These are phyloP conservation scores for Hansenula lynferdii DNA, from an alignment of 1,139 yeast species.

Conservation along the genomic window DNA sequence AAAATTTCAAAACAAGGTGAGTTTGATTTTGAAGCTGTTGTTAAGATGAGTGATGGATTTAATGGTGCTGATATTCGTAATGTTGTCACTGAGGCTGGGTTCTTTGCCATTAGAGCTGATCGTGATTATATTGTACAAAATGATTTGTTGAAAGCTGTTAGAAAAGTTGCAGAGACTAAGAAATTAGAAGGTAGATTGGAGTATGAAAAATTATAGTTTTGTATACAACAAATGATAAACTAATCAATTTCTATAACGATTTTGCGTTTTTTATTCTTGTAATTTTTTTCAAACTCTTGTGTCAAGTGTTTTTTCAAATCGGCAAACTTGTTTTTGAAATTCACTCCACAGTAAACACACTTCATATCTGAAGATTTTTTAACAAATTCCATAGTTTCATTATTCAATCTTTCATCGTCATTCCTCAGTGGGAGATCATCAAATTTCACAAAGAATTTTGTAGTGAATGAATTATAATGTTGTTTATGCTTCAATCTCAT, in stretches of 20 bases:
- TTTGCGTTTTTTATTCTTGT: neutral
- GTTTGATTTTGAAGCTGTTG: constrained; percentile 95
- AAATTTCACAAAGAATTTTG: constrained; percentile 58
- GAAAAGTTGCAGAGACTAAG: constrained; percentile 96
- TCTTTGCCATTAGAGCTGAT: constrained; percentile 96
- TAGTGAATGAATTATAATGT: constrained; percentile 70
- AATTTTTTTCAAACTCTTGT: constrained; percentile 9
- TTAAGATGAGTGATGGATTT: constrained; percentile 97
- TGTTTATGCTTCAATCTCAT: constrained; percentile 49
- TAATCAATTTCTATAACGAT: constrained; percentile 1
- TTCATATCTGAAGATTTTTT: constrained; percentile 36
- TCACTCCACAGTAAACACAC: constrained; percentile 45
- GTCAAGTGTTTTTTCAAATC: constrained; percentile 15
- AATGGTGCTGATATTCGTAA: constrained; percentile 99
- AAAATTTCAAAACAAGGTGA: constrained; percentile 91
- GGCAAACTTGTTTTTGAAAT: constrained; percentile 37
- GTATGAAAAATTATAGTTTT: constrained; percentile 76
- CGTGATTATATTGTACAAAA: constrained; percentile 91
- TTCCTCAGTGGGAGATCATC: constrained; percentile 32
- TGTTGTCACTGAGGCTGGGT: constrained; percentile 98
- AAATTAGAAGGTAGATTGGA: constrained; percentile 95
- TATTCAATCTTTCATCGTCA: constrained; percentile 15
- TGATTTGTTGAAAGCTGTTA: constrained; percentile 95
- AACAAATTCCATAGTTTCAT: constrained; percentile 23
- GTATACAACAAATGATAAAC: too few species aligned